Conservation (phyloP, 129 eudicot genomes). For the Arctium minus region DNA sequence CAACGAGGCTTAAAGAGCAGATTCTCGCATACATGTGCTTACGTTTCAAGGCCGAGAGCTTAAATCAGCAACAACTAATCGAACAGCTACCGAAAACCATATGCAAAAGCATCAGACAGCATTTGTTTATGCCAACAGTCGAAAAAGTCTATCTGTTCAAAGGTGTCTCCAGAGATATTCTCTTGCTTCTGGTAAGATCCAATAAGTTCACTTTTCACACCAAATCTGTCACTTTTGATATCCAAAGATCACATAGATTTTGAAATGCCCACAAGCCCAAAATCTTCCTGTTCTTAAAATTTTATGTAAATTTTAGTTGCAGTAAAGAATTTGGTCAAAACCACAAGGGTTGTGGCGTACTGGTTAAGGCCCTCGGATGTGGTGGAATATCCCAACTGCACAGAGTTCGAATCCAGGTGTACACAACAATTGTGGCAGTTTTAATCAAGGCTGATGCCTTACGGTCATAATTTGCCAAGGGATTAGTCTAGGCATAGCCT, state of each 20-base stretch:
- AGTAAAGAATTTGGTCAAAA: background rate
- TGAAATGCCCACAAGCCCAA: background rate
- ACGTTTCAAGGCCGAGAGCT: conserved; percentile 88
- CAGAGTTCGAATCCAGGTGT: too few relatives aligned
- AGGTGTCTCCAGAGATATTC: conserved; percentile 69
- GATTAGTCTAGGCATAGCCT: too few relatives aligned
- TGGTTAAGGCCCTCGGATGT: too few relatives aligned
- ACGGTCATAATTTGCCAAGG: too few relatives aligned
- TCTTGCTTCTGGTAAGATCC: conserved; percentile 63
- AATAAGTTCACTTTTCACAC: background rate
- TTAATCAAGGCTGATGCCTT: too few relatives aligned
- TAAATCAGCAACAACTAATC: conserved; percentile 78
- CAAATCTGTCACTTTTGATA: background rate
- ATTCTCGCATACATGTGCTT: conserved; percentile 90
- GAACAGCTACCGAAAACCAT: conserved; percentile 86
- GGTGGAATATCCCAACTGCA: too few relatives aligned
- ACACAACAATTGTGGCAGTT: too few relatives aligned
- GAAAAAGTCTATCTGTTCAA: conserved; percentile 66
- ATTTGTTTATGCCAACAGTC: conserved; percentile 74
- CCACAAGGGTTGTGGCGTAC: too few relatives aligned
- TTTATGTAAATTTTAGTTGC: background rate
- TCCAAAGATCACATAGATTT: background rate
- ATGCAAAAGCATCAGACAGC: conserved; percentile 78
- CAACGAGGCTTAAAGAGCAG: conserved; percentile 74
- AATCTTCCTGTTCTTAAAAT: background rate